These are phyloP conservation scores for Artemisia tridentata DNA, from an alignment of 129 eudicot genomes.

Conservation along the genomic window DNA sequence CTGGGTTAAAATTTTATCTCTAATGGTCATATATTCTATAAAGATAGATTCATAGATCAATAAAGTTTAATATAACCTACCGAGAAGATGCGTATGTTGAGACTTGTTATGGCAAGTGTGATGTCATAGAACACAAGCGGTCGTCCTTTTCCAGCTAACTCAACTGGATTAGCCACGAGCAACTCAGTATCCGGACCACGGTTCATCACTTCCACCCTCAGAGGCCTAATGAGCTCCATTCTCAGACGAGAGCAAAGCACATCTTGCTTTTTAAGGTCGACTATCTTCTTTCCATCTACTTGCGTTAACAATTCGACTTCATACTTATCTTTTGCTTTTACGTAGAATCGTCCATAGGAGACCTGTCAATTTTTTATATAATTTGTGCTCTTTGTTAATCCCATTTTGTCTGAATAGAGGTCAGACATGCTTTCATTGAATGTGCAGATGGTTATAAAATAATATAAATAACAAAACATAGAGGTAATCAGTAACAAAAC, in stretches of 20 bases:
- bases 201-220: constrained; percentile 42
- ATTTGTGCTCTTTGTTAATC: neutral
- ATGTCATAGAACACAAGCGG: constrained; percentile 51
- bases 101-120: constrained; percentile 46
- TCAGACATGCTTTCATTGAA: neutral
- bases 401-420: neutral
- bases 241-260: constrained; percentile 38
- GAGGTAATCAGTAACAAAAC: neutral
- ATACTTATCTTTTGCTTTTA: constrained; percentile 31
- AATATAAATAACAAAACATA: neutral
- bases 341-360: constrained; percentile 40
- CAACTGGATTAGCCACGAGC: constrained; percentile 52
- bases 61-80: constrained; percentile 22
- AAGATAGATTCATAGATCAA: neutral
- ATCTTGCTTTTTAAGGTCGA: constrained; percentile 41
- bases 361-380: constrained; percentile 17
- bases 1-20: neutral
- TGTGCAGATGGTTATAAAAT: neutral
- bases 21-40: too few relatives aligned
- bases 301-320: constrained; percentile 47
- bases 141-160: constrained; percentile 47
- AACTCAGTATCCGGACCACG: constrained; percentile 56
- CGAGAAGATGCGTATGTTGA: constrained; percentile 43
- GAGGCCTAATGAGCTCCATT: constrained; percentile 48
- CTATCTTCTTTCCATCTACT: constrained; percentile 44